Base-by-base conservation (phyloP, 2,329 filamentous ascomycete species). In the Chaetomiaceae sp. region DNA sequence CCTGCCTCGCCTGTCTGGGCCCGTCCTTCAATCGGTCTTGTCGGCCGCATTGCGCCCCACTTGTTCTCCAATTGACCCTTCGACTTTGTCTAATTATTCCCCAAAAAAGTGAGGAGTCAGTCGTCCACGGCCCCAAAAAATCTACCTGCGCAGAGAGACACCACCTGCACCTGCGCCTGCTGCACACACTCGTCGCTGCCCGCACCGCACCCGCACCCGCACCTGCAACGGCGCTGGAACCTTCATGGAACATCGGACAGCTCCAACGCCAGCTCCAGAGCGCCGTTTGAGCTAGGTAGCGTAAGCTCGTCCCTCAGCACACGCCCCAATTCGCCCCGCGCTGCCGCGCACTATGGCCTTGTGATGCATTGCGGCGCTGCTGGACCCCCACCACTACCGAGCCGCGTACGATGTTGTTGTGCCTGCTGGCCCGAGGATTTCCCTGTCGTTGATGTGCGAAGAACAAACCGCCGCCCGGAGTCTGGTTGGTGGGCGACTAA, bases 381-480 rank as follows among this genome's bases (percentile, higher is more conserved):
- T 48, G 37, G 37, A 48, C 44, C 51, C 51, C 44, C 38, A 40
- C 38, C 36, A 43, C 21, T 16, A 11, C 11, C 32, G 46, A 41
- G 30, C 37, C 13, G 23, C 44, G 34, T 42, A 62, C 55, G 55
- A 61, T 62, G 59, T 61, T 63, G 59, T 56, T 62, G 60, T 58
- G 58, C 55, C 56, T 53, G 55, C 51, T 50, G 48, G 54, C 54
- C 45, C 57, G 52, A 51, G 41, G 37, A 48, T 51, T 14, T 30
- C 44, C 51, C 42, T 49, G 51, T 56, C 52, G 56, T 63, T 63
- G 61, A 64, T 62, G 62, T 60, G 58, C 56, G 53, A 58, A 57
- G 53, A 54, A 41, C 13, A 29, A 38, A 30, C 48, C 49, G 43
- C 48, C 49, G 43, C 47, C 49, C 54, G 38, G 55, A 50, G 54